Evolutionary conservation across 2,329 filamentous ascomycete genomes (phyloP).

Genomic region (Thermoascus crustaceus): DNA sequence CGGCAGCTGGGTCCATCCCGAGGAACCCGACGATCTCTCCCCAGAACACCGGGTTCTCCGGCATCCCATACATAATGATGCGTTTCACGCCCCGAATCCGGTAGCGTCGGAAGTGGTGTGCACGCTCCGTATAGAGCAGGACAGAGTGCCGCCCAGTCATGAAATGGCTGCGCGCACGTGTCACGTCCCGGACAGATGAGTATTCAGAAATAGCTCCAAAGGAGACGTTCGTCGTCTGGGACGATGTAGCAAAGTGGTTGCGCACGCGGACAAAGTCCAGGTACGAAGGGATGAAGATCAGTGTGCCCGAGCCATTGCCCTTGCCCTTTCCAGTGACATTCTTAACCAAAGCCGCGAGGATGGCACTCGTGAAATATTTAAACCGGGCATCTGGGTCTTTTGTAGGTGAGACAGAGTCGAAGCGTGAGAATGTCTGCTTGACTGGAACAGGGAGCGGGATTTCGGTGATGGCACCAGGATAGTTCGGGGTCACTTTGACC

Average conservation of each 20-base stretch:
- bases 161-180: conserved; percentile 81
- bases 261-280: conserved; percentile 90
- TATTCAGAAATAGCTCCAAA: conserved; percentile 90
- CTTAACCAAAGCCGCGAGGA: conserved; percentile 67
- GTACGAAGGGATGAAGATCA: conserved; percentile 88
- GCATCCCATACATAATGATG: conserved; percentile 83
- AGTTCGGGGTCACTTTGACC: conserved; percentile 61
- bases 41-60: conserved; percentile 64
- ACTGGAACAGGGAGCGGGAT: conserved; percentile 55
- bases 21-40: conserved; percentile 36
- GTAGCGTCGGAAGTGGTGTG: conserved; percentile 95
- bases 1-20: conserved; percentile 33
- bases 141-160: conserved; percentile 71
- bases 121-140: conserved; percentile 83
- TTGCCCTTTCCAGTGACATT: conserved; percentile 36
- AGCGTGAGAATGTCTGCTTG: conserved; percentile 84
- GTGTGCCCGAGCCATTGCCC: conserved; percentile 58
- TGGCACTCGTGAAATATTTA: conserved; percentile 76
- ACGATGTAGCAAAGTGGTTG: conserved; percentile 77
- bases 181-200: conserved; percentile 66
- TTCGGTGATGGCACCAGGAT: conserved; percentile 64
- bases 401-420: conserved; percentile 61
- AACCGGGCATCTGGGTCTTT: conserved; percentile 83
- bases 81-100: conserved; percentile 70
- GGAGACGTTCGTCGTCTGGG: conserved; percentile 48